Conservation (phyloP, 2,329 filamentous ascomycete species). For the Fusarium equiseti region DNA sequence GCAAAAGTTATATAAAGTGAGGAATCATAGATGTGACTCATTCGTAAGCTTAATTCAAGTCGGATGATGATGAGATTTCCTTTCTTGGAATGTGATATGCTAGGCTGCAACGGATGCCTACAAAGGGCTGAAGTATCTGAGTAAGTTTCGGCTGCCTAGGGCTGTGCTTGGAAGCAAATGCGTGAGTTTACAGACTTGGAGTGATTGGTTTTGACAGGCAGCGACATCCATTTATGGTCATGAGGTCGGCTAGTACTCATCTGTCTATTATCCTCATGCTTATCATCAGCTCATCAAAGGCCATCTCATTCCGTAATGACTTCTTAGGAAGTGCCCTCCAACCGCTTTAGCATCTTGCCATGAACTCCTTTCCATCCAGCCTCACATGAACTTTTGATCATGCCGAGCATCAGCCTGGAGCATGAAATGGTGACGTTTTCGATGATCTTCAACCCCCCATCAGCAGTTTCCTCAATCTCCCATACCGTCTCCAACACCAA, state of each 20-base stretch:
- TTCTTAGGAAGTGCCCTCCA: constrained; percentile 47
- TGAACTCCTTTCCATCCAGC: constrained; percentile 64
- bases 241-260: background rate
- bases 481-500: constrained; percentile 67
- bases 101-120: constrained; percentile 14
- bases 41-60: background rate
- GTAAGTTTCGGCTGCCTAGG: constrained; percentile 10
- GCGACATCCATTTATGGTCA: background rate
- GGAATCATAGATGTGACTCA: background rate
- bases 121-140: constrained; percentile 4
- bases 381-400: constrained; percentile 65
- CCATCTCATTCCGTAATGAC: background rate
- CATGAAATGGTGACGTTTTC: constrained; percentile 65
- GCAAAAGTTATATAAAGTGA: background rate
- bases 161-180: background rate
- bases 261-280: background rate
- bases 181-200: background rate
- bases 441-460: constrained; percentile 56
- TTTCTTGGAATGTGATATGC: background rate
- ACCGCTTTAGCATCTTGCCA: constrained; percentile 57
- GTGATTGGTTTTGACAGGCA: background rate
- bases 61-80: background rate
- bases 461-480: constrained; percentile 54
- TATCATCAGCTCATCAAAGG: background rate
- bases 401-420: constrained; percentile 61